Conservation (phyloP, 305 asterid genomes). For the Fraxinus latifolia region DNA sequence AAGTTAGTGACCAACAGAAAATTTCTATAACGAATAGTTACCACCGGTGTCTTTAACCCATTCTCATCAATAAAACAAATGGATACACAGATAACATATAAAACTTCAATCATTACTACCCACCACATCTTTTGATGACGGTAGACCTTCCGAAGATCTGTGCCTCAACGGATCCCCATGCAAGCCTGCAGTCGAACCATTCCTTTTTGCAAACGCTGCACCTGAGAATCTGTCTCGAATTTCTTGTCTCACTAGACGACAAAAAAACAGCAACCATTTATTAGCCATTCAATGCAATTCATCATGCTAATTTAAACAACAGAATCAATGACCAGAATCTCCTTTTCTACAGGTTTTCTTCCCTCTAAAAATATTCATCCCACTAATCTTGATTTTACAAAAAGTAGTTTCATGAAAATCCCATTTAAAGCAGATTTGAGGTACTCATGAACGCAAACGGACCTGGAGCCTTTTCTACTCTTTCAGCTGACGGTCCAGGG, state of each 20-base stretch:
- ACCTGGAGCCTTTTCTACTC: slow-evolving; percentile 72
- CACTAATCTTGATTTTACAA: background rate
- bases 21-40: background rate
- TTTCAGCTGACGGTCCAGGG: slow-evolving; percentile 57
- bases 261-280: background rate
- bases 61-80: background rate
- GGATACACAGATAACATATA: background rate
- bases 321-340: background rate
- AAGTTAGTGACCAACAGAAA: background rate
- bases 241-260: slow-evolving; percentile 56
- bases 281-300: background rate
- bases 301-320: background rate
- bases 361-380: background rate
- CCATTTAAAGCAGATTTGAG: background rate
- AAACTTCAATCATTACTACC: slow-evolving; percentile 9
- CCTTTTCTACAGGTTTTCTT: background rate
- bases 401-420: background rate
- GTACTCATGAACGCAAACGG: background rate
- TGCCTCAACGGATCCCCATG: slow-evolving; percentile 57
- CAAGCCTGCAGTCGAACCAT: slow-evolving; percentile 49
- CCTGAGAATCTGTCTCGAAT: slow-evolving; percentile 61
- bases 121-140: slow-evolving; percentile 80
- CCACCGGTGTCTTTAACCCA: background rate
- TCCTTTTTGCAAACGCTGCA: slow-evolving; percentile 61
- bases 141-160: slow-evolving; percentile 55